Evolutionary conservation across 73 alveolate genomes (phyloP).

Genomic region (Paramecium octaurelia): DNA sequence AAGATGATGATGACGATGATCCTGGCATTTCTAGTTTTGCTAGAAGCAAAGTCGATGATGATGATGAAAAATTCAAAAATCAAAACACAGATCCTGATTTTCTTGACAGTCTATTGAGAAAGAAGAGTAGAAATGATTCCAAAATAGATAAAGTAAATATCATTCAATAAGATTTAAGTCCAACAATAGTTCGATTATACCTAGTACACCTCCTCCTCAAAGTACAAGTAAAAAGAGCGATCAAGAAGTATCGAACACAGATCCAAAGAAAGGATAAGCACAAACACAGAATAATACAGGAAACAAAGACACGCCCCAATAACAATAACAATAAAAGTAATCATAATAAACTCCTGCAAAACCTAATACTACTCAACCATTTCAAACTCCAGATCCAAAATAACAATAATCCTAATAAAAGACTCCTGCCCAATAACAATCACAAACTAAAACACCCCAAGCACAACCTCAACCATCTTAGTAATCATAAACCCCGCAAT

Average conservation of each 20-base stretch:
- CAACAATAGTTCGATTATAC: background rate
- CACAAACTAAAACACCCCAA: background rate
- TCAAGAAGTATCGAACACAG: background rate
- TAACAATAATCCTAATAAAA: background rate
- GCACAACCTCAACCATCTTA: background rate
- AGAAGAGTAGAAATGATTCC: constrained; percentile 14
- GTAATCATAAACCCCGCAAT: background rate
- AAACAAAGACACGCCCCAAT: background rate
- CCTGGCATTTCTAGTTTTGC: background rate
- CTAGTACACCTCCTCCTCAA: constrained; percentile 9
- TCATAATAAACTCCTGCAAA: background rate
- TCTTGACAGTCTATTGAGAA: background rate
- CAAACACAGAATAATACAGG: background rate
- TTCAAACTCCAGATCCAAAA: constrained; percentile 9
- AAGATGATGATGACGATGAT: constrained; percentile 47
- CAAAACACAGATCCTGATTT: background rate
- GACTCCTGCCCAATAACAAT: background rate
- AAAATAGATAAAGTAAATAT: background rate
- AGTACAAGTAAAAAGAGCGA: background rate
- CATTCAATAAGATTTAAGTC: background rate
- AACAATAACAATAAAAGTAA: background rate
- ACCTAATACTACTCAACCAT: background rate
- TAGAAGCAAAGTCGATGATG: constrained; percentile 33
- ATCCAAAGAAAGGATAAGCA: constrained; percentile 3
- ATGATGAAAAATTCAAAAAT: constrained; percentile 40